phyloP scores from a whole-genome alignment of 345 rosid species.

The Lumnitzera littorea region DNA sequence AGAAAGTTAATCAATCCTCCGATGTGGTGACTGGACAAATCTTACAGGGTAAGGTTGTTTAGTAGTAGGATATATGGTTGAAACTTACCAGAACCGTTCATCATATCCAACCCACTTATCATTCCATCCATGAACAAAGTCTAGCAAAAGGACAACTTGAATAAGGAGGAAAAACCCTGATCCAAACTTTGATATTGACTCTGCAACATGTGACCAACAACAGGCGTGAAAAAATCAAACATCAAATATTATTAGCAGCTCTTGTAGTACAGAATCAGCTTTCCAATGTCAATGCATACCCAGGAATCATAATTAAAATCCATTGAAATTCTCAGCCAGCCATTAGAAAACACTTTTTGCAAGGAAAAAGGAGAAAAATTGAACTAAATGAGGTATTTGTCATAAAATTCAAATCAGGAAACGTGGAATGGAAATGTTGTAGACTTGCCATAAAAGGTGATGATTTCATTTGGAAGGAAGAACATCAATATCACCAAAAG shows the following conservation, averaged over 20 bases:
- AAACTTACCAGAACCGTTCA: constrained; percentile 94
- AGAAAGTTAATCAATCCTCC: neutral
- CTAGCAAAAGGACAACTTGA: constrained; percentile 98
- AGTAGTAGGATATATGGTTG: neutral
- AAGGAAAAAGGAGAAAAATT: neutral
- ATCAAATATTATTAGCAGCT: neutral
- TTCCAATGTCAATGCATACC: neutral
- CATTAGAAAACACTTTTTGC: neutral
- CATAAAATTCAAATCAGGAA: too few relatives aligned
- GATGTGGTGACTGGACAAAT: neutral
- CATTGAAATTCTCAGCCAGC: neutral
- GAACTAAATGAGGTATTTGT: neutral
- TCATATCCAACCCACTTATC: constrained; percentile 97
- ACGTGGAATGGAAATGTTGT: too few relatives aligned
- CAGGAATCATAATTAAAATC: neutral
- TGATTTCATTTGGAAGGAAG: constrained; percentile 86
- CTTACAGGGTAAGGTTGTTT: neutral
- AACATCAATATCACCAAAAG: constrained; percentile 87
- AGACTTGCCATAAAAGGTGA: constrained; percentile 74
- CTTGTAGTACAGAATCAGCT: neutral
- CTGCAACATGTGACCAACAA: constrained; percentile 26
- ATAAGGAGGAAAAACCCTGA: constrained; percentile 94
- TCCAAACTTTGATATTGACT: constrained; percentile 86
- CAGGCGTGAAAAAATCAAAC: neutral
- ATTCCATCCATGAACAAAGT: constrained; percentile 99